Evolutionary conservation across 2,329 filamentous ascomycete species (phyloP), one percentile per base, ranked within the genome.

Genomic region (Alternaria gaisen): DNA sequence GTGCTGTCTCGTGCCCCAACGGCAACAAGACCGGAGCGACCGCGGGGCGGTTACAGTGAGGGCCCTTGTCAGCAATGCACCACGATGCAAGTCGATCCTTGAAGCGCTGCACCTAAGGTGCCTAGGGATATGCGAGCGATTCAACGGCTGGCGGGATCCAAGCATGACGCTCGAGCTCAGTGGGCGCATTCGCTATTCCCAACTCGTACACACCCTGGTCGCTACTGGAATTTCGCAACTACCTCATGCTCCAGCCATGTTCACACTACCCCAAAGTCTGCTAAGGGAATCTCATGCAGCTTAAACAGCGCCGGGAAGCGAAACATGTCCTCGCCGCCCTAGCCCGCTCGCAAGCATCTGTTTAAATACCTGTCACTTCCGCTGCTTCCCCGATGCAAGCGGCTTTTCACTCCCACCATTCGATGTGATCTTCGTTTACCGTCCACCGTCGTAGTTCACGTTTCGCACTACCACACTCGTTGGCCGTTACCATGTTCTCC

Each of bases 251-350:
- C 72, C 73, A 76, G 74, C 73, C 74, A 75, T 73, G 70, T 75
- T 74, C 72, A 75, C 70, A 75, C 72, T 77, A 78, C 76, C 75
- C 76, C 76, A 77, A 78, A 73, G 68, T 75, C 74, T 78, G 74
- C 75, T 77, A 77, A 78, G 67, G 71, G 68, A 71, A 67, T 71
- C 68, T 75, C 73, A 74, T 79, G 76, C 76, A 78, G 72, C 74
- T 77, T 75, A 72, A 76, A 72, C 73, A 74, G 72, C 71, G 73
- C 74, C 76, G 72, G 76, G 74, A 76, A 75, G 74, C 73, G 76
- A 77, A 77, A 64, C 71, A 77, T 76, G 67, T 68, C 60, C 67
- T 76, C 73, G 73, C 73, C 74, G 75, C 75, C 73, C 73, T 75
- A 74, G 70, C 70, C 70, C 66, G 69, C 74, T 71, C 72, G 72